Evolutionary conservation across 768 basidiomycete genomes (phyloP).

Genomic region (Pulveroboletus sp.): DNA sequence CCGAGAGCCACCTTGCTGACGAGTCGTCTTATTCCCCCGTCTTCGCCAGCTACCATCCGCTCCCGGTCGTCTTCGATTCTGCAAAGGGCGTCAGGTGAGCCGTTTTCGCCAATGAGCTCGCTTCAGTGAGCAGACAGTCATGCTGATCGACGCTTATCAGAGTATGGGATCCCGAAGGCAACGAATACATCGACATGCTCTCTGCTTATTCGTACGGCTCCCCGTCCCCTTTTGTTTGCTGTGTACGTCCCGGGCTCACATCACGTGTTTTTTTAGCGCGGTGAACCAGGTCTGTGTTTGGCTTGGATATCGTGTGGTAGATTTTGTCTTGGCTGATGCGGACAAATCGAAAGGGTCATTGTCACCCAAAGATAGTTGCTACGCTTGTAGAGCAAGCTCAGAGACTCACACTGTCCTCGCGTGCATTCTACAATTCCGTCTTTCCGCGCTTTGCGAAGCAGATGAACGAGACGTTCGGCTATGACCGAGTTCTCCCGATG

Average conservation of each 20-base stretch:
- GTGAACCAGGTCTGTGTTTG: conserved; percentile 70
- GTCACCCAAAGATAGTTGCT: conserved; percentile 82
- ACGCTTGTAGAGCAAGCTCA: conserved; percentile 81
- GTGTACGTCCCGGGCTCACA: conserved; percentile 1
- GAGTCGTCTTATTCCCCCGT: conserved; percentile 38
- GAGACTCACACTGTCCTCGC: conserved; percentile 87
- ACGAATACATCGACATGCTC: conserved; percentile 96
- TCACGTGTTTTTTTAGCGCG: conserved; percentile 43
- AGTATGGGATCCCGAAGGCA: conserved; percentile 94
- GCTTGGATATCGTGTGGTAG: conserved; percentile 6
- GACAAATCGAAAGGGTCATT: conserved; percentile 62
- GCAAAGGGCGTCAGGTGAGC: conserved; percentile 87
- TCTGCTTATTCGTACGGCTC: conserved; percentile 87
- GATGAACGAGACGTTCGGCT: conserved; percentile 80
- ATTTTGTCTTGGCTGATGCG: conserved; percentile 10
- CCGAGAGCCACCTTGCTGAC: conserved; percentile 23
- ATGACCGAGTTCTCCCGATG: conserved; percentile 97
- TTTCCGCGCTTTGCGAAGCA: conserved; percentile 88
- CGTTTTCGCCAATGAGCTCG: conserved; percentile 31
- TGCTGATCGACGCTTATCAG: conserved; percentile 26
- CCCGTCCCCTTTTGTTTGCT: conserved; percentile 1
- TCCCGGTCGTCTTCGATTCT: conserved; percentile 90
- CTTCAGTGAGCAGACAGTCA: neutral
- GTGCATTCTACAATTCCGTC: conserved; percentile 92
- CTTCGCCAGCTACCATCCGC: conserved; percentile 83